A percentile compares a stretch with the other conserved stretches of the same genome.
phyloP scores from a whole-genome alignment of 1,284 basidiomycete genomes.

The Ceratobasidium sp. region DNA sequence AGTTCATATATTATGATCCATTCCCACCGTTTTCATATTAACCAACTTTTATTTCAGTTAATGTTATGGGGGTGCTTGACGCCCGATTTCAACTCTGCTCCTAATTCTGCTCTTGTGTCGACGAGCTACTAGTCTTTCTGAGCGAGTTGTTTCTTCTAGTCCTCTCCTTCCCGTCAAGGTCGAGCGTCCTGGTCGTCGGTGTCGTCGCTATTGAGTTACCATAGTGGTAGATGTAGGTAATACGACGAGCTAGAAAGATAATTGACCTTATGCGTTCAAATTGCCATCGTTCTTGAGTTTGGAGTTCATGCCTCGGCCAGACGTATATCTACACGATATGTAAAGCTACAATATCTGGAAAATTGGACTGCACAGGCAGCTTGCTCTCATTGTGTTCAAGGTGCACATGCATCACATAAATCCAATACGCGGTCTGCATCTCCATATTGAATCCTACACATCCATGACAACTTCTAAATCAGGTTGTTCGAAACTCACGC shows the following conservation, averaged over 20 bases:
- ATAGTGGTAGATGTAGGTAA: not conserved
- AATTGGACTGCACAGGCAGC: not conserved
- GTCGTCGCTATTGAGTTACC: not conserved
- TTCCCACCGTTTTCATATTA: too few species aligned
- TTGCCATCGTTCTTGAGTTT: not conserved
- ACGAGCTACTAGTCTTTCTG: not conserved
- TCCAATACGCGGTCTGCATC: slow-evolving; percentile 14
- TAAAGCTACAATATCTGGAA: not conserved
- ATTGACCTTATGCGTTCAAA: slow-evolving; percentile 1
- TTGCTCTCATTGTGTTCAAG: not conserved
- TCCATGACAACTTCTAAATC: too few species aligned
- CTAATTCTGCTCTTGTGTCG: not conserved
- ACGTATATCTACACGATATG: not conserved
- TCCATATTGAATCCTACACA: slow-evolving; percentile 8
- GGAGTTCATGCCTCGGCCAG: not conserved
- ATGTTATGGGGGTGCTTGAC: too few species aligned
- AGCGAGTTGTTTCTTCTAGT: not conserved
- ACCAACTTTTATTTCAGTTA: too few species aligned
- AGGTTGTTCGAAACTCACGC: not conserved
- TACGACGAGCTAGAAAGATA: not conserved
- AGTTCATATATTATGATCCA: too few species aligned
- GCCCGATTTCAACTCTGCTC: not conserved
- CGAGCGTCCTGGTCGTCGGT: too few species aligned
- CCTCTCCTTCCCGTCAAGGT: not conserved
- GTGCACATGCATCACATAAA: not conserved